Percentiles rank a stretch among this genome's conserved stretches.
Conservation (phyloP, 768 basidiomycete species). For the Collybia sp. region DNA sequence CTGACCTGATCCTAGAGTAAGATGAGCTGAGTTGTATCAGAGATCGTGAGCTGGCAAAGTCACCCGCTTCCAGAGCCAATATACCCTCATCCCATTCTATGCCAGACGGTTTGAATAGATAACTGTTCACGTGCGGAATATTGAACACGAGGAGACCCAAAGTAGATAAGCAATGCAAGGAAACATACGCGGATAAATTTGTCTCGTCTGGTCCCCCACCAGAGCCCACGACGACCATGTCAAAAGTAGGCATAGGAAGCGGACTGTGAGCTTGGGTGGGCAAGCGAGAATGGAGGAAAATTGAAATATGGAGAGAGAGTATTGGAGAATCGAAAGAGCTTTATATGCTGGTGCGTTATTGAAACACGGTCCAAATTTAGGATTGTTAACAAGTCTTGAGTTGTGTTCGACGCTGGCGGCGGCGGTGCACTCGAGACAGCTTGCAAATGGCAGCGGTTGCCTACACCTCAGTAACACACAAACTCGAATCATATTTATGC, state of each 20-base stretch:
- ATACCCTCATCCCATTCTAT: conserved; percentile 77
- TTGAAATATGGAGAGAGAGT: conserved; percentile 1
- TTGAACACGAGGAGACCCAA: conserved; percentile 7
- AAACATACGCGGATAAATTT: conserved; percentile 77
- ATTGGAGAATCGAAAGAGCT: not conserved
- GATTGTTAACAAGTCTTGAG: no score
- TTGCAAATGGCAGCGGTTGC: no score
- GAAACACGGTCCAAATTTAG: no score
- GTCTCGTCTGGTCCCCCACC: conserved; percentile 91
- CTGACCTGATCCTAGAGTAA: conserved; percentile 69
- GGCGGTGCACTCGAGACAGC: no score
- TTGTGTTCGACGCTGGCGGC: no score
- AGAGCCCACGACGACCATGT: conserved; percentile 72
- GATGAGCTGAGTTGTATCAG: not conserved
- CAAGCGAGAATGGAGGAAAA: conserved; percentile 8
- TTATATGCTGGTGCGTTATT: no score
- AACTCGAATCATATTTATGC: no score
- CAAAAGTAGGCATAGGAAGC: conserved; percentile 45
- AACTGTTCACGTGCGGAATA: conserved; percentile 43
- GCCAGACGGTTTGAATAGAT: conserved; percentile 72
- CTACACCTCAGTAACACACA: no score
- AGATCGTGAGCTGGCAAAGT: conserved; percentile 13
- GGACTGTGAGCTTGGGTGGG: not conserved
- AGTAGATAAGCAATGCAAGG: conserved; percentile 1
- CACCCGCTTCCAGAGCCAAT: conserved; percentile 85